Evolutionary conservation across 2,329 filamentous ascomycete genomes (phyloP).

Genomic region (Drechslera avenae): DNA sequence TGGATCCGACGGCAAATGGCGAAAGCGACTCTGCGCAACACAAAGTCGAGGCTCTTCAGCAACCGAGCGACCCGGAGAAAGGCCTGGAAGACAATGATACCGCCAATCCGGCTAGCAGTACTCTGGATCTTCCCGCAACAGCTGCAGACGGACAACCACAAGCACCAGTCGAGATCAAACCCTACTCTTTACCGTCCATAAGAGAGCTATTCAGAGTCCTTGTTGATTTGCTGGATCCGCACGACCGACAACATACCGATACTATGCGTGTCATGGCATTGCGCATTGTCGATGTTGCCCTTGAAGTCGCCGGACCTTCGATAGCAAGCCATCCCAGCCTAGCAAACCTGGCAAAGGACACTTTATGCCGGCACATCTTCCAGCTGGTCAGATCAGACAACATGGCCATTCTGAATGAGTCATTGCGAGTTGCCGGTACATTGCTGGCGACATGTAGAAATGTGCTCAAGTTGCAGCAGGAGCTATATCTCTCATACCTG

Average conservation of each 20-base stretch:
- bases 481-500: slow-evolving; percentile 91
- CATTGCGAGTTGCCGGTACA: slow-evolving; percentile 88
- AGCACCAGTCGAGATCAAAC: slow-evolving; percentile 66
- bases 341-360: slow-evolving; percentile 86
- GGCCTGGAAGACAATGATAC: slow-evolving; percentile 45
- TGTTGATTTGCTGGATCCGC: slow-evolving; percentile 90
- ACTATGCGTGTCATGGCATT: slow-evolving; percentile 97
- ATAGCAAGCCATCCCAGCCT: slow-evolving; percentile 91
- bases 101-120: slow-evolving; percentile 49
- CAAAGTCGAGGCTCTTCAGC: slow-evolving; percentile 44
- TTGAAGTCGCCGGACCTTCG: slow-evolving; percentile 93
- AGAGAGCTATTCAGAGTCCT: slow-evolving; percentile 91
- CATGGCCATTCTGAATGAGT: slow-evolving; percentile 91
- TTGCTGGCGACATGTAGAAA: slow-evolving; percentile 86
- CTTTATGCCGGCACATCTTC: slow-evolving; percentile 91
- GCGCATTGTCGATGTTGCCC: slow-evolving; percentile 93
- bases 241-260: slow-evolving; percentile 90
- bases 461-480: slow-evolving; percentile 93
- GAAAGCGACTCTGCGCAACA: slow-evolving; percentile 54
- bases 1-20: slow-evolving; percentile 77
- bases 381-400: slow-evolving; percentile 96
- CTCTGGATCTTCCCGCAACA: slow-evolving; percentile 52
- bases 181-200: slow-evolving; percentile 93
- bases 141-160: slow-evolving; percentile 51
- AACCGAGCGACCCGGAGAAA: slow-evolving; percentile 40